Percentiles rank a stretch among this genome's conserved stretches.
phyloP scores from a whole-genome alignment of 2,329 filamentous ascomycete species.

The Cordyceps cateniannulata region DNA sequence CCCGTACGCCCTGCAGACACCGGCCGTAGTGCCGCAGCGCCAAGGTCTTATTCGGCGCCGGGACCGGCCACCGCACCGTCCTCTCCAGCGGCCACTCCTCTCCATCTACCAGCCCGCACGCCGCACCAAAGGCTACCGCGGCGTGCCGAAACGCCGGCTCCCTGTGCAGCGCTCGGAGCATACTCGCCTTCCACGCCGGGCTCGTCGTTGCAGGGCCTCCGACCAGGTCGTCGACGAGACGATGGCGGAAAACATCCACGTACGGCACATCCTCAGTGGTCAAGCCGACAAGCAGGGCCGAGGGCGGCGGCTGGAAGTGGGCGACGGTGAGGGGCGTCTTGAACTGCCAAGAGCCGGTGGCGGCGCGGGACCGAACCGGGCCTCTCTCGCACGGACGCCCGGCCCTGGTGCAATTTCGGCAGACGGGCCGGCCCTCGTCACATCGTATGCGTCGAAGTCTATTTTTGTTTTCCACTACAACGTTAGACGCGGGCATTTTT shows the following conservation, averaged over 20 bases:
- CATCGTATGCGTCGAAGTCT: neutral
- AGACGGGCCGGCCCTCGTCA: neutral
- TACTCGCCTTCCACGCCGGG: neutral
- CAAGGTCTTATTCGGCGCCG: neutral
- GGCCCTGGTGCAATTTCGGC: neutral
- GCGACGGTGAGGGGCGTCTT: neutral
- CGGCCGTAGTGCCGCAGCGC: constrained; percentile 5
- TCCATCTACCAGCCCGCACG: neutral
- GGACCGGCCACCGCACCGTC: neutral
- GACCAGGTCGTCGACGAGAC: constrained; percentile 13
- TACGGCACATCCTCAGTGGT: neutral
- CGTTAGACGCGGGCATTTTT: neutral
- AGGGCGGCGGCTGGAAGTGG: neutral
- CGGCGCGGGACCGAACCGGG: neutral
- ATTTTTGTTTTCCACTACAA: neutral
- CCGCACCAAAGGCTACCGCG: constrained; percentile 7
- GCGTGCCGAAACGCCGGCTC: constrained; percentile 6
- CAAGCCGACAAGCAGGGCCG: neutral
- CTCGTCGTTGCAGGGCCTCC: neutral
- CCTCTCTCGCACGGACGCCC: neutral
- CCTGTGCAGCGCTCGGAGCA: constrained; percentile 1
- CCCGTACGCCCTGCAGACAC: constrained; percentile 1
- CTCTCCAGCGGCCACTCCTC: neutral
- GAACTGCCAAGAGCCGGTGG: neutral
- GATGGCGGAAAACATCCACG: constrained; percentile 3